Percentiles rank a stretch among this genome's conserved stretches.
Evolutionary conservation across 345 rosid genomes (phyloP).

Genomic region (Mallotus nudiflorus): DNA sequence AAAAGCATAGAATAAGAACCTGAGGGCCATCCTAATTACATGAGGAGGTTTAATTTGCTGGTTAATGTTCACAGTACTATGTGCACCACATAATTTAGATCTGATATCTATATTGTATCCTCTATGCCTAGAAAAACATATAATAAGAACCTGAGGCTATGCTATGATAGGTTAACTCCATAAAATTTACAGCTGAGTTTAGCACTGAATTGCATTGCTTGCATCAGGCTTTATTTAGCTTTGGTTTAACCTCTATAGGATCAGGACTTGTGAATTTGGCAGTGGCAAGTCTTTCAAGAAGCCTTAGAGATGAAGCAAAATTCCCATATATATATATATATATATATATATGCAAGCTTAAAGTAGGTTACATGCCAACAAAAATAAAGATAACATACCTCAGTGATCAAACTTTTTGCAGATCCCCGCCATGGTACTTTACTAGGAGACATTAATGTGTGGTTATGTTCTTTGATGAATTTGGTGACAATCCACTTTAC

Average conservation of each 20-base stretch:
- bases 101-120: not conserved
- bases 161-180: no score
- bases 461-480: conserved; percentile 45
- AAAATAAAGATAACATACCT: conserved; percentile 27
- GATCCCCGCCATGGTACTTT: conserved; percentile 53
- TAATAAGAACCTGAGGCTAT: no score
- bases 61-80: not conserved
- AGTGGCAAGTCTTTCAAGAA: not conserved
- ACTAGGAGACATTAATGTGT: conserved; percentile 40
- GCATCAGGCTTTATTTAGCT: not conserved
- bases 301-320: not conserved
- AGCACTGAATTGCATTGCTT: not conserved
- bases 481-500: conserved; percentile 47
- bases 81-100: not conserved
- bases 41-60: not conserved
- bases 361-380: no score
- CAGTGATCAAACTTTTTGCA: conserved; percentile 34
- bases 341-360: not conserved
- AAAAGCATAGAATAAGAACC: not conserved
- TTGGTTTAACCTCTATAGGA: no score
- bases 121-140: not conserved
- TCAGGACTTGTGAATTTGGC: no score
- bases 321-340: no score
- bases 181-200: not conserved
- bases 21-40: not conserved